These are phyloP conservation scores for Ehretia macrophylla DNA, from an alignment of 257 asterid species.

Conservation along the genomic window DNA sequence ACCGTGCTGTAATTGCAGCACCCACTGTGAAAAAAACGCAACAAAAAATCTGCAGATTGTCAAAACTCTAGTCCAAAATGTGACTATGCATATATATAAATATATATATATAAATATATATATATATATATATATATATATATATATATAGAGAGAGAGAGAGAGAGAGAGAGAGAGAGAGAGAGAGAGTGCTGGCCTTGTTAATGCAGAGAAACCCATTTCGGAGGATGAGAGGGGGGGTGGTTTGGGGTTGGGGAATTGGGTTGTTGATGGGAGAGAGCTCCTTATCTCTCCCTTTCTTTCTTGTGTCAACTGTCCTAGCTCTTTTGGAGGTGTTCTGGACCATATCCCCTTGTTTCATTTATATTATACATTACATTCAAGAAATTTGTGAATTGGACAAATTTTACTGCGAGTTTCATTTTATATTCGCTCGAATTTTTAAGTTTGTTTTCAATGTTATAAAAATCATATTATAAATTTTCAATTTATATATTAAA, in stretches of 20 bases:
- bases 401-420: too few species aligned
- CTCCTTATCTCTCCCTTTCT: constrained; percentile 6
- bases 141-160: constrained; percentile 1
- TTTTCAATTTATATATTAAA: too few species aligned
- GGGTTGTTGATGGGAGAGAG: too few species aligned
- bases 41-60: constrained; percentile 5
- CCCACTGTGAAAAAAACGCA: constrained; percentile 26
- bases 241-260: neutral
- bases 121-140: too few species aligned
- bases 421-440: too few species aligned
- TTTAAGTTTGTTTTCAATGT: too few species aligned
- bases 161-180: constrained; percentile 2
- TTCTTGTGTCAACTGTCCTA: neutral
- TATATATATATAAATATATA: neutral
- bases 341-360: too few species aligned
- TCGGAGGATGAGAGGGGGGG: constrained; percentile 3
- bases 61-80: neutral
- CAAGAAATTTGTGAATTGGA: too few species aligned
- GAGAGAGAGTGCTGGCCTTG: constrained; percentile 29
- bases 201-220: constrained; percentile 46
- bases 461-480: too few species aligned
- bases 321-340: neutral
- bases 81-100: neutral
- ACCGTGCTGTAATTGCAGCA: constrained; percentile 25
- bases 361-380: too few species aligned